phyloP scores from a whole-genome alignment of 805 yeast species.

The Wickerhamomyces hampshirensis region DNA sequence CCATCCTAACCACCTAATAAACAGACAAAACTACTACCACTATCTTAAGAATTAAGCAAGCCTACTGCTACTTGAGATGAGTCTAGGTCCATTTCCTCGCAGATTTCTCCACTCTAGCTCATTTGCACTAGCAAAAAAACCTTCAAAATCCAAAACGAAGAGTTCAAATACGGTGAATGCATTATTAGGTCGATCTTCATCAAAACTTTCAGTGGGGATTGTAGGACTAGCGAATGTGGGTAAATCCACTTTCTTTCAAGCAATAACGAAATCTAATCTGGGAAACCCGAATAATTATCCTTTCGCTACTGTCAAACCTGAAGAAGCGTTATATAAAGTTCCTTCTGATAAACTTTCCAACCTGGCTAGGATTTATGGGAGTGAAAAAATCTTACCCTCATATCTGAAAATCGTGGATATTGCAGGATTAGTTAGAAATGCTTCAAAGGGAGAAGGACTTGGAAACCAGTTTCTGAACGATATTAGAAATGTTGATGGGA shows the following conservation, averaged over 20 bases:
- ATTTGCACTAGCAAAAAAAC: constrained; percentile 15
- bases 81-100: no score
- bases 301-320: constrained; percentile 76
- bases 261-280: constrained; percentile 66
- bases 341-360: constrained; percentile 59
- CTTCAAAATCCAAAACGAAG: constrained; percentile 4
- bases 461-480: constrained; percentile 79
- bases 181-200: constrained; percentile 24
- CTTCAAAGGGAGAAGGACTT: constrained; percentile 78
- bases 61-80: no score
- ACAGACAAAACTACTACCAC: no score
- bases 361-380: constrained; percentile 50
- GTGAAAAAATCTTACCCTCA: constrained; percentile 63
- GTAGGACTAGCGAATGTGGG: constrained; percentile 83
- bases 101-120: constrained; percentile 11
- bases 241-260: constrained; percentile 77
- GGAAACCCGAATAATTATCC: constrained; percentile 78
- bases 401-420: constrained; percentile 69
- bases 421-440: constrained; percentile 80
- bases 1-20: no score
- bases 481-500: constrained; percentile 76
- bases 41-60: no score
- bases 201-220: constrained; percentile 44
- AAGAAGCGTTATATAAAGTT: constrained; percentile 68
- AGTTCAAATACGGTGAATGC: constrained; percentile 8